Evolutionary conservation across 257 asterid species (phyloP).

Genomic region (Nicotiana tabacum): DNA sequence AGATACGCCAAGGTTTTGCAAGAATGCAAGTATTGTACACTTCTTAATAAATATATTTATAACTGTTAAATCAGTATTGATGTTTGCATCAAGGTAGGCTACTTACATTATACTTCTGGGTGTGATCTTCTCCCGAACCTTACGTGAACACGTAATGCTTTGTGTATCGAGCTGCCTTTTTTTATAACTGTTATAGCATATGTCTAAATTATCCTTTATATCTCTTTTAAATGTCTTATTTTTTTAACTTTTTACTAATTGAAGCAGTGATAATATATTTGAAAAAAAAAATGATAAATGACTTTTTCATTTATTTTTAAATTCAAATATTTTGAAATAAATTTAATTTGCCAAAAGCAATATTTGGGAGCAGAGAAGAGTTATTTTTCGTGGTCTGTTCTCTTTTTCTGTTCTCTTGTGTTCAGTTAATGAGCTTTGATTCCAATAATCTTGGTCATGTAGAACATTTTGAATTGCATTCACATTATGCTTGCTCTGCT

Average conservation of each 20-base stretch:
- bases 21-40: background rate
- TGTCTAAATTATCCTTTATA: background rate
- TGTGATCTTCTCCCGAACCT: fast-evolving
- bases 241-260: background rate
- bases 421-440: background rate
- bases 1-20: background rate
- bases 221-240: background rate
- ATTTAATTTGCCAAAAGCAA: background rate
- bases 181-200: background rate
- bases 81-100: no score
- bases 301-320: background rate
- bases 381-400: background rate
- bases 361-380: background rate
- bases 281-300: background rate
- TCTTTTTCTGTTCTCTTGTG: background rate
- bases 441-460: background rate
- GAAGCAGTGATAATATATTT: background rate
- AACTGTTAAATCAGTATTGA: no score
- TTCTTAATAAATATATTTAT: background rate
- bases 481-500: background rate
- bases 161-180: no score
- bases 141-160: no score
- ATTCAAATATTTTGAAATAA: background rate
- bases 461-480: background rate
- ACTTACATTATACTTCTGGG: background rate